Base-by-base conservation (phyloP, 352 stramenopile genomes). In the Pythium brassicae region DNA sequence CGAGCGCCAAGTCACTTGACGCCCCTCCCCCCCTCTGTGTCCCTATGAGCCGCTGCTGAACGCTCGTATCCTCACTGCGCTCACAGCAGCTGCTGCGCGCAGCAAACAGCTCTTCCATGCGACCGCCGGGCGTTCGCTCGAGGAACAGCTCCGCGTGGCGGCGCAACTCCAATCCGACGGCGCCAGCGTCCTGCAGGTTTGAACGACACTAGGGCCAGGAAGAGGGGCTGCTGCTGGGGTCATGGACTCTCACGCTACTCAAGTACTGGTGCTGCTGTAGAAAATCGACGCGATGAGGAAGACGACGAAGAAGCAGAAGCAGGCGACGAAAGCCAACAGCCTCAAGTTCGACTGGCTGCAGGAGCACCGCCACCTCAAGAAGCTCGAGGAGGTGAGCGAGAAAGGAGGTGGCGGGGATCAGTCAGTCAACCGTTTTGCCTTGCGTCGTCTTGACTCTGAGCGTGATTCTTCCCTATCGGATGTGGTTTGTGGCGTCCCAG, bases 281-380 rank as follows among this genome's bases (percentile, higher is more conserved):
- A 82, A 64, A 42, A 87, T 90, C 59, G 55, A 70, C 35, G 71
- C 83, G 62, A 83, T 89, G 67, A 87, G 86, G 60, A 83, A 76
- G 23, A 55, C 55, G 8, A 85, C 76, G 7, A 84, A 83, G 50
- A 69, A 72, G 32, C 78, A 89, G 57, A 85, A 86, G 51, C 59
- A 78, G 39, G 35, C 50, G 17, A 86, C 71, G 2, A 82, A 84
- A 35, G 48, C 72, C 20, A 87, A 80, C 43, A 83, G 58, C 22
- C 66, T 87, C 15, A 90, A 89, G 70, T 89, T 81, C 56, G 76
- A 89, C 39, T 90, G 79, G 79, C 68, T 89, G 29, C 70, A 87
- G 50, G 83, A 92, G 26, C 69, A 85, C 22, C 73, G 58, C 5
- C 70, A 85, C 7, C 48, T 89, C 19, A 84, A 76, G 54, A 86